Conservation (phyloP, 768 basidiomycete genomes). For the Boletus coccyginus region DNA sequence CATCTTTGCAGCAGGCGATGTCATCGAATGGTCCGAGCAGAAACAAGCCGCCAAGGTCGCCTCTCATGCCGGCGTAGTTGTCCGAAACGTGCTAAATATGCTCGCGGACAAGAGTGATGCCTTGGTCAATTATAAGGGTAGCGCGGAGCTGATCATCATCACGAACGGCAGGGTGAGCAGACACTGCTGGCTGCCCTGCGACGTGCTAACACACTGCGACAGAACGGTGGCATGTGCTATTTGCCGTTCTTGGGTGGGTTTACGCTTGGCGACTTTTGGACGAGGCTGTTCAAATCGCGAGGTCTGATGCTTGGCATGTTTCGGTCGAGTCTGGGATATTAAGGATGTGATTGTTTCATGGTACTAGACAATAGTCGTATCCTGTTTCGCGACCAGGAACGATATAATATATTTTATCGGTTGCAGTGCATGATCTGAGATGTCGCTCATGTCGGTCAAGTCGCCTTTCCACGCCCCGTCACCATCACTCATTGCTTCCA, state of each 20-base stretch:
- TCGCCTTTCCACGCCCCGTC: conserved; percentile 12
- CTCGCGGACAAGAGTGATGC: conserved; percentile 35
- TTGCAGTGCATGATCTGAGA: conserved; percentile 2
- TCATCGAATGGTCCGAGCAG: conserved; percentile 61
- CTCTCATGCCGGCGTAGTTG: conserved; percentile 44
- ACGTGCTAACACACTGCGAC: conserved; percentile 1
- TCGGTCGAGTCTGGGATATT: conserved; percentile 29
- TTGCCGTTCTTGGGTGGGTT: conserved; percentile 44
- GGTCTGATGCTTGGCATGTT: conserved; percentile 27
- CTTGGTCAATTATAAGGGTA: conserved; percentile 46
- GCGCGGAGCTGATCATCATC: conserved; percentile 51
- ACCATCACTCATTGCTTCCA: conserved; percentile 2
- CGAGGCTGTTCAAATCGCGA: conserved; percentile 40
- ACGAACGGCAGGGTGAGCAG: conserved; percentile 52
- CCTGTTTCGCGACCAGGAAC: conserved; percentile 5
- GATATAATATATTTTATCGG: neutral
- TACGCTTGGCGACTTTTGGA: conserved; percentile 42
- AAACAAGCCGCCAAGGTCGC: conserved; percentile 52
- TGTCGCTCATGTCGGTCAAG: neutral
- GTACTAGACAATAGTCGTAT: neutral
- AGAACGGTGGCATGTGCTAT: conserved; percentile 43
- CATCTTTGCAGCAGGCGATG: conserved; percentile 67
- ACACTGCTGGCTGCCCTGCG: neutral
- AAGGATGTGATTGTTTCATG: conserved; percentile 16
- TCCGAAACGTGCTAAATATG: conserved; percentile 47